A percentile compares a stretch with the other conserved stretches of the same genome.
These are phyloP conservation scores for Lodderomyces orthopsilosis DNA, from an alignment of 1,139 yeast species.

Conservation along the genomic window DNA sequence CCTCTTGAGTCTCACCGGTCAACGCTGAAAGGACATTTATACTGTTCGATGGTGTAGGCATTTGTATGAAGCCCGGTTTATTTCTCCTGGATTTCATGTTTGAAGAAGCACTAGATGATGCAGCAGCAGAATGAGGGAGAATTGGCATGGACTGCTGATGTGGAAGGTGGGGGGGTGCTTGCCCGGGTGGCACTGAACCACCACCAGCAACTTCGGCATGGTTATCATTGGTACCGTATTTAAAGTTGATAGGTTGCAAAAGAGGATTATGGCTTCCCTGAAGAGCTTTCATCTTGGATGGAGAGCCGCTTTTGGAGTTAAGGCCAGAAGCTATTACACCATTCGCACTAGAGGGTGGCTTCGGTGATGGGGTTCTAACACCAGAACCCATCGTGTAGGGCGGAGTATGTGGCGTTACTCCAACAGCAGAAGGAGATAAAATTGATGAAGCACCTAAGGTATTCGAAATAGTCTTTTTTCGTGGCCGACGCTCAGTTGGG, in stretches of 20 bases:
- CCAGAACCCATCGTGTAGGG: constrained; percentile 25
- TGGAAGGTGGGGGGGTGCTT: constrained; percentile 13
- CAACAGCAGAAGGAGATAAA: constrained; percentile 4
- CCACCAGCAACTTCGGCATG: neutral
- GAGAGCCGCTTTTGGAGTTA: constrained; percentile 29
- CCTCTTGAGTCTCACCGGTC: constrained; percentile 23
- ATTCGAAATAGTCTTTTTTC: constrained; percentile 43
- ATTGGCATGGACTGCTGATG: constrained; percentile 17
- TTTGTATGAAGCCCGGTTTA: constrained; percentile 45
- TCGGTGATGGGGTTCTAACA: constrained; percentile 40
- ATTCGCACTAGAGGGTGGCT: constrained; percentile 29
- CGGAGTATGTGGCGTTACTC: constrained; percentile 34
- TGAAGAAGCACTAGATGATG: constrained; percentile 5
- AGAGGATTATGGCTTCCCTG: constrained; percentile 46
- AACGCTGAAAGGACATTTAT: constrained; percentile 35
- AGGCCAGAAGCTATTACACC: constrained; percentile 18
- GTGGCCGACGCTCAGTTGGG: constrained; percentile 22
- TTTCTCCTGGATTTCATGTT: constrained; percentile 20
- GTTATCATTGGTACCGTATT: constrained; percentile 16
- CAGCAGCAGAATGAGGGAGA: constrained; percentile 9
- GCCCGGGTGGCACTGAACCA: constrained; percentile 8
- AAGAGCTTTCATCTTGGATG: constrained; percentile 58
- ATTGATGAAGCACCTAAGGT: constrained; percentile 19
- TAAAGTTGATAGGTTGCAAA: constrained; percentile 60
- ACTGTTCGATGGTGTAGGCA: constrained; percentile 46